Evolutionary conservation across 2,329 filamentous ascomycete genomes (phyloP), one percentile per base, ranked within the genome.

Genomic region (Alternaria gansuensis): DNA sequence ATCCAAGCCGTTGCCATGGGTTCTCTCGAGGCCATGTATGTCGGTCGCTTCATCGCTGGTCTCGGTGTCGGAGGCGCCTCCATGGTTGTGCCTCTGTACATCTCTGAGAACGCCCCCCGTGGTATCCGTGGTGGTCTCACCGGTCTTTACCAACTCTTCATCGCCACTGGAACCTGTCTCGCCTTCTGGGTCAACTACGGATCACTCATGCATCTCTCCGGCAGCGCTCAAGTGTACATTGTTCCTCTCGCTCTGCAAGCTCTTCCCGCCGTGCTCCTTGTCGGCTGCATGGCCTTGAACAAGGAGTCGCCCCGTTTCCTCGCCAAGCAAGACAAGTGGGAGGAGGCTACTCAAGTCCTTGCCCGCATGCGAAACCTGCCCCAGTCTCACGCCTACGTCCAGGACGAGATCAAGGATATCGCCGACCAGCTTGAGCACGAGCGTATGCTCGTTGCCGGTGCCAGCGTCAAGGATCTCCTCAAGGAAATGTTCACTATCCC

Each of bases 261-360:
- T 51, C 78, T 90, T 3, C 88, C 89, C 0, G 88, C 88, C 1
- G 64, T 86, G 5, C 76, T 88, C 24, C 80, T 91, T 13, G 79
- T 88, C 29, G 31, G 80, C 14, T 85, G 86, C 64, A 89, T 91
- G 82, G 70, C 85, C 2, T 73, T 88, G 50, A 88, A 87, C 69
- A 84, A 85, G 68, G 88, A 90, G 68, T 88, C 86, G 6, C 88
- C 88, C 13, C 83, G 89, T 64, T 91, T 86, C 84, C 83, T 89
- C 24, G 89, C 88, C 24, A 85, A 87, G 65, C 82, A 86, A 67
- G 88, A 90, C 66, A 83, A 87, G 63, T 90, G 87, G 87, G 88
- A 91, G 59, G 80, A 88, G 39, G 86, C 88, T 1, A 84, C 82
- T 3, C 60, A 59, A 0, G 83, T 87, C 17, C 81, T 92, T 6